Evolutionary conservation across 495 filamentous ascomycete genomes (phyloP), one percentile per base, ranked within the genome.

Genomic region (Polyplosphaeria fusca): DNA sequence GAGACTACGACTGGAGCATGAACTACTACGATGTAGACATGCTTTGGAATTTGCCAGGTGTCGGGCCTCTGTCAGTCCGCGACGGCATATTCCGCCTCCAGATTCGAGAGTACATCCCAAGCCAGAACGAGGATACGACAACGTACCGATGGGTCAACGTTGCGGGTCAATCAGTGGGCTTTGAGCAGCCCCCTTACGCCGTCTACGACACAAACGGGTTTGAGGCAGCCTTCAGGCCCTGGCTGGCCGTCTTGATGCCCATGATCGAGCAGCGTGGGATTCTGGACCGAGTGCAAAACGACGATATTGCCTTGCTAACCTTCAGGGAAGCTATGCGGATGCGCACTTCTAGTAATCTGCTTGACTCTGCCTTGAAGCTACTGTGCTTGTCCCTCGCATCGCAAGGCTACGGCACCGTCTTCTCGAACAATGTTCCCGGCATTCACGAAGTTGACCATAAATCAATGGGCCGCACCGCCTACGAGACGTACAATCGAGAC

Each of bases 401-500:
- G 4, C 64, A 67, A 46, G 64, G 64, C 24, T 67, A 60, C 42
- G 64, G 60, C 18, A 45, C 52, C 3, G 43, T 64, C 2, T 13
- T 22, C 41, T 55, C 52, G 4, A 18, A 28, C 3, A 47, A 64
- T 37, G 50, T 64, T n/a, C 46, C 49, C 12, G 60, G 48, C 0
- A 51, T 67, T 38, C 56, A 63, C 24, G 41, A 52, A n/a, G 43
- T 43, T 14, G 60, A 63, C 32, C 64, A 51, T 32, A 16, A 35
- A 27, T 1, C 37, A 22, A 45, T 55, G 28, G 64, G 64, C 1
- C 37, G 25, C n/a, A 64, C 52, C 32, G 49, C 11, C 3, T 67
- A 67, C 27, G 60, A 64, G n/a, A 55, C 60, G 2, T 67, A 64
- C 27, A 41, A 64, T 45, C 57, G 60, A 3, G 43, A 49, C 19